Evolutionary conservation across 768 basidiomycete genomes (phyloP), one percentile per base, ranked within the genome.

Genomic region (Galerina sulciceps): DNA sequence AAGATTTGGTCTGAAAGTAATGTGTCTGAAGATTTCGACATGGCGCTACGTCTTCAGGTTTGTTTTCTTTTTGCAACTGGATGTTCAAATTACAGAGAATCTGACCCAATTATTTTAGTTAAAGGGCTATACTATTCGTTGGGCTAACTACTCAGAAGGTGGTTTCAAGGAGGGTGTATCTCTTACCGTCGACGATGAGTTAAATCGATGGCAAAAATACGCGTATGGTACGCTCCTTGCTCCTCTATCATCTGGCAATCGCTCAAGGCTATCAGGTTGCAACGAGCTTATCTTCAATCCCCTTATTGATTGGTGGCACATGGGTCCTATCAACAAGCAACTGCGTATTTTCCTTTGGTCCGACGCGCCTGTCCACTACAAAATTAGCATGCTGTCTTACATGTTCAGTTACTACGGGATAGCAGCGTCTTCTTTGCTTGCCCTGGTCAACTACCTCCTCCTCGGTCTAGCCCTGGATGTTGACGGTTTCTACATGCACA

Each of bases 171-270:
- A 96, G 67, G 94, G 94, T 61, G 94, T 96, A 17, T 91, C 90
- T 0, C 77, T 96, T 14, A 95, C 94, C 0, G 87, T 87, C 54
- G 93, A 94, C 51, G 94, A 96, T 66, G 94, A 96, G 71, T 76
- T 96, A 9, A 95, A 95, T 65, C 74, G 94, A 2, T 96, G 94
- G 94, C 92, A 95, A 61, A 96, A 95, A 69, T 93, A 92, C 60
- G 79, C 89, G 0, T 91, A 90, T 73, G 90, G 88, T 83, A 67
- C 55, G 72, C 65, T 8, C 1, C 5, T 57, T 47, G n/a, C n/a
- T 43, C 37, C 51, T 26, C 40, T 5, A 2, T 20, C 20, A 9
- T 11, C 26, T 17, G 60, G 34, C 40, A 61, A 37, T 52, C 41
- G 49, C 5, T 48, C 22, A 37, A 6, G 35, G 23, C 20, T 38